Base-by-base conservation (phyloP, 352 stramenopile species). In the Globisporangium parvum region DNA sequence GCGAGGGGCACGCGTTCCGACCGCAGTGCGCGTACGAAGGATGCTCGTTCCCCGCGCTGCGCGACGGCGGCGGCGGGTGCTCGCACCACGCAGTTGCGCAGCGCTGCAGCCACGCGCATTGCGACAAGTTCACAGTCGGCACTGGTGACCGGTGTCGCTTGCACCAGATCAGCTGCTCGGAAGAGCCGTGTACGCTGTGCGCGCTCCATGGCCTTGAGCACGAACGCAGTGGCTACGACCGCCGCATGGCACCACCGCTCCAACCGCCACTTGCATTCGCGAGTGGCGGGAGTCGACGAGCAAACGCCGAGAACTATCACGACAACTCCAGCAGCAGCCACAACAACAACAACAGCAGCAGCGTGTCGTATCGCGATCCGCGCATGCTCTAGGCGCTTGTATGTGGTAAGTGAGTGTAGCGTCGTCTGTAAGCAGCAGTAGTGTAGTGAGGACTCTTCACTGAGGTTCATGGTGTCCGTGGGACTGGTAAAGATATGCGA, bases 21-120 rank as follows among this genome's bases (percentile, higher is more conserved):
- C 65, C 70, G 35, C 69, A 83, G 33, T 90, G 80, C 49, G 75
- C 69, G 9, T 87, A 73, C 55, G 75, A 87, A 62, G 68, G 68
- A 6, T 90, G 80, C 46, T 62, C 65, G 37, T 77, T 77, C 51
- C 63, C 47, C 8, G 65, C 75, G 0, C 64, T 68, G 24, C 53
- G 57, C 15, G 53, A 67, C 53, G 51, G 39, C 31, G 31, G 39
- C 15, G 80, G 73, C 31, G 75, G 77, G 26, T 90, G 80, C 49
- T 24, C 61, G 31, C 63, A 71, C 33, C 80, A 90, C 56, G 51
- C 37, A 11, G 60, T 75, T 58, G 73, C 70, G 23, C 59, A 54
- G 14, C 69, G 65, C 23, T 90, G 80, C 53, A 70, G 70, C 49
- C 80, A 90, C 47, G 68, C 71, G 12, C 67, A 78, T 45, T 90